phyloP scores from a whole-genome alignment of 805 yeast genomes.

The Saccharomyces jurei region DNA sequence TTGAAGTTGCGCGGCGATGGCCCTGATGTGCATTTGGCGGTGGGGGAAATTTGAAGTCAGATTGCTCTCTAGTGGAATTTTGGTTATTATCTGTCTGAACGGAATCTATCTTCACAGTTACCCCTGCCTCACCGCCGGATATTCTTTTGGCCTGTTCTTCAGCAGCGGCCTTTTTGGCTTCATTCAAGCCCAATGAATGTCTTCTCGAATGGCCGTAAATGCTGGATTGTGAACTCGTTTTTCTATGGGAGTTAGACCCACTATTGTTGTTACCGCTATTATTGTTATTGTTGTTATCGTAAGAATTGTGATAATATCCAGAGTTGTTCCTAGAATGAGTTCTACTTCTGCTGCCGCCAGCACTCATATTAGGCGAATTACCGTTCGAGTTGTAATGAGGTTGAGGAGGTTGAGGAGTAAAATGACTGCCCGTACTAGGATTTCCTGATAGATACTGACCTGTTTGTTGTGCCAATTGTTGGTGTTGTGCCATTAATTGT shows the following conservation, averaged over 20 bases:
- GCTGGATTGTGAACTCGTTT: constrained; percentile 40
- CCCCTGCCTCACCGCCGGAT: constrained; percentile 11
- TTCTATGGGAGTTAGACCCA: constrained; percentile 33
- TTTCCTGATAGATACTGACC: constrained; percentile 34
- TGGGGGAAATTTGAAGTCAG: constrained; percentile 28
- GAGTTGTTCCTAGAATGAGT: constrained; percentile 32
- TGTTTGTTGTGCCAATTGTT: constrained; percentile 48
- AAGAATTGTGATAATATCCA: constrained; percentile 21
- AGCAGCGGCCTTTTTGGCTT: constrained; percentile 96
- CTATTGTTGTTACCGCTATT: constrained; percentile 6
- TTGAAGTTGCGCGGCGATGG: constrained; percentile 19
- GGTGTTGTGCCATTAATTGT: constrained; percentile 43
- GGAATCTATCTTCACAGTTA: constrained; percentile 15
- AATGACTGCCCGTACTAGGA: constrained; percentile 6
- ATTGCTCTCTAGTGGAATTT: constrained; percentile 9
- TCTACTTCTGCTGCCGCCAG: constrained; percentile 24
- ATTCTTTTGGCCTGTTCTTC: constrained; percentile 69
- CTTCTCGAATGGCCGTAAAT: constrained; percentile 76
- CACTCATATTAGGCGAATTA: constrained; percentile 6
- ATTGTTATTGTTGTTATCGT: constrained; percentile 7
- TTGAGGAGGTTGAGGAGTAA: constrained; percentile 16
- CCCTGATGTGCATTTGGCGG: constrained; percentile 21
- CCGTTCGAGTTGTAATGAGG: constrained; percentile 21
- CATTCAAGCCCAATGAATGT: constrained; percentile 84
- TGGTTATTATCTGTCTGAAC: constrained; percentile 5